Evolutionary conservation across 2,329 filamentous ascomycete species (phyloP), one percentile per base, ranked within the genome.

Genomic region (Aspergillus sp.): DNA sequence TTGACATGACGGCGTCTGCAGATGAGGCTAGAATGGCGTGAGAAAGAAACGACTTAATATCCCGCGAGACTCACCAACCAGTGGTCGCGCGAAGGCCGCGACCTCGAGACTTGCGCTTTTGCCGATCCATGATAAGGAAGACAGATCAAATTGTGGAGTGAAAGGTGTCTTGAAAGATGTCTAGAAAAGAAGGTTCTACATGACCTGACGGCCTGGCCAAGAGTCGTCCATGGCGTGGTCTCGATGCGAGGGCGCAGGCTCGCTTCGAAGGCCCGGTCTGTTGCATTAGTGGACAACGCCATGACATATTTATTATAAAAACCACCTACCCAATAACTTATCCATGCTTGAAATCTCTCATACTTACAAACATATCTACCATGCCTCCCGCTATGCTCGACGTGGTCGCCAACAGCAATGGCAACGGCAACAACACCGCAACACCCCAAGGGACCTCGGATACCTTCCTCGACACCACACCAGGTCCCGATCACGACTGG

Each of bases 401-500:
- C 31, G n/a, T n/a, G 31, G 31, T n/a, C 31, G 31, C n/a, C 31
- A 32, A 8, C 8, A 32, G 31, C n/a, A 4, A 32, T 32, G 31
- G 31, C 30, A 43, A 28, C 41, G 29, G 7, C 32, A 34, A 7
- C 33, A 19, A 5, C 33, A 26, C 13, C 30, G 27, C 29, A 37
- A 6, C 37, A 26, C 44, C 41, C 13, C 31, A 4, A 32, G 31
- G 2, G 31, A 4, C 31, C 31, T 32, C 31, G 8, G n/a, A 32
- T 32, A 29, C 33, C 33, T 66, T 64, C 35, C 57, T 73, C 27
- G 57, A 63, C 42, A 72, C 69, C 12, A 39, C 6, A 42, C 71
- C 70, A 1, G 58, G 61, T 10, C 57, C 67, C n/a, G 59, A 70
- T 44, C 62, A 66, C 43, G 65, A 70, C 57, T 74, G 68, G 68